Evolutionary conservation across 2,329 filamentous ascomycete species (phyloP).

Genomic region (Huntiella abstrusa): DNA sequence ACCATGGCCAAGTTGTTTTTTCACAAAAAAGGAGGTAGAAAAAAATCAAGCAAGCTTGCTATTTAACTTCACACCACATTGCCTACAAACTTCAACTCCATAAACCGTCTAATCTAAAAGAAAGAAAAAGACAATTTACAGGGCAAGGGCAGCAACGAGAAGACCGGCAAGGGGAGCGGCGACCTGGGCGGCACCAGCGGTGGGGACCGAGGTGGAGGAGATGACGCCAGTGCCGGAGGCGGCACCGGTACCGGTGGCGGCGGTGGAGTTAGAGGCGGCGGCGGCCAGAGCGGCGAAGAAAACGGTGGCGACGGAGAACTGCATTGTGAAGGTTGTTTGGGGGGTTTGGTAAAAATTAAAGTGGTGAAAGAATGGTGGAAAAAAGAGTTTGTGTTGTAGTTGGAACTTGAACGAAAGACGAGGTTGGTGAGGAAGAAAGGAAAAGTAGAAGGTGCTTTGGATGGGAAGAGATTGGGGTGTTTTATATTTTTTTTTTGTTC

Average conservation of each 20-base stretch:
- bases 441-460: neutral
- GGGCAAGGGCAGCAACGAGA: conserved; percentile 10
- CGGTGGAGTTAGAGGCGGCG: conserved; percentile 7
- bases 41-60: too few species aligned
- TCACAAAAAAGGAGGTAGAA: too few species aligned
- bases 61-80: too few species aligned
- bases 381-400: conserved; percentile 10
- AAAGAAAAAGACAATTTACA: conserved; percentile 7
- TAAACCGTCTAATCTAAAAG: neutral
- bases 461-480: conserved; percentile 3
- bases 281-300: conserved; percentile 10
- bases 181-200: conserved; percentile 10
- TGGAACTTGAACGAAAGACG: conserved; percentile 12
- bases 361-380: conserved; percentile 9
- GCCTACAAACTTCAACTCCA: neutral
- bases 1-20: too few species aligned
- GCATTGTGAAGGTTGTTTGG: conserved; percentile 6
- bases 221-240: conserved; percentile 10
- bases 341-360: conserved; percentile 5
- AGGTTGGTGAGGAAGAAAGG: conserved; percentile 4
- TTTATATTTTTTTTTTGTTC: conserved; percentile 3
- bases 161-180: conserved; percentile 11
- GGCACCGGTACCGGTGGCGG: conserved; percentile 8
- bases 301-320: conserved; percentile 11
- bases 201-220: conserved; percentile 10